Evolutionary conservation across 1,139 yeast species (phyloP).

Genomic region (Kurtzmaniella natalensis): DNA sequence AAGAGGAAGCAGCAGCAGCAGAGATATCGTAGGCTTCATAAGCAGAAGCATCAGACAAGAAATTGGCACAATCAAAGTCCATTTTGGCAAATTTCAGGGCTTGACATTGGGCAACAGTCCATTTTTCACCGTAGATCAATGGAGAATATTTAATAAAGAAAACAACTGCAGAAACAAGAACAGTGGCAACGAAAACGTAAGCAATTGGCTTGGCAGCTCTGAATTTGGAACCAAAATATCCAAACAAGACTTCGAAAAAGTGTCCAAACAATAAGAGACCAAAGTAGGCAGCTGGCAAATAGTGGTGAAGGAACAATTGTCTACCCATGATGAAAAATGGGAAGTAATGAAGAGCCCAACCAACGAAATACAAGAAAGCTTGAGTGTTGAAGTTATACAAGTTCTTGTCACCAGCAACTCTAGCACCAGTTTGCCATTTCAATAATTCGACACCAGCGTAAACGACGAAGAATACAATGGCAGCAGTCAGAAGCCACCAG

Average conservation of each 20-base stretch:
- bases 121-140: constrained; percentile 71
- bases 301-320: constrained; percentile 90
- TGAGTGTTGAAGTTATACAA: constrained; percentile 71
- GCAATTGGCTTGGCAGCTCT: constrained; percentile 29
- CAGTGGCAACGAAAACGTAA: constrained; percentile 39
- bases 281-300: constrained; percentile 86
- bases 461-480: constrained; percentile 50
- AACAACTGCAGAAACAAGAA: constrained; percentile 47
- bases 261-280: constrained; percentile 84
- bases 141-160: constrained; percentile 69
- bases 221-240: constrained; percentile 37
- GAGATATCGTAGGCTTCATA: constrained; percentile 13
- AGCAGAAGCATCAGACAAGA: constrained; percentile 30
- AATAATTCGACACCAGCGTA: constrained; percentile 54
- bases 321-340: constrained; percentile 95
- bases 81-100: constrained; percentile 61
- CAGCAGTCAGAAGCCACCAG: constrained; percentile 81
- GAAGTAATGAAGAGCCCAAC: constrained; percentile 79
- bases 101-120: constrained; percentile 71
- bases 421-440: constrained; percentile 71
- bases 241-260: constrained; percentile 63
- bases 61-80: constrained; percentile 82
- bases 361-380: constrained; percentile 62
- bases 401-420: constrained; percentile 46
- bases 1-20: constrained; percentile 8